Base-by-base conservation (phyloP, 331 rosid genomes). In the Rhamnella rubrinervis region DNA sequence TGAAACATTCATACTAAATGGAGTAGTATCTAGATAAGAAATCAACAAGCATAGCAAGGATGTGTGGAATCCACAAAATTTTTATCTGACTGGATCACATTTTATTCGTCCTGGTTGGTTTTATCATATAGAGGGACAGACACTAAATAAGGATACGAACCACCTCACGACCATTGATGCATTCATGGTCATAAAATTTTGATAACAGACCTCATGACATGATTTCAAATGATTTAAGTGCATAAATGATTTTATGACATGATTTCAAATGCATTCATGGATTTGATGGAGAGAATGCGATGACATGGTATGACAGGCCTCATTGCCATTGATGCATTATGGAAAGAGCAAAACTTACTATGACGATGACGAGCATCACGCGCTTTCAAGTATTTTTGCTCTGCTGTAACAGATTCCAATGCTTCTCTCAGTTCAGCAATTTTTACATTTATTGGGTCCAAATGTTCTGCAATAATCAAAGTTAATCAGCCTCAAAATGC, bases 361-460 rank as follows among this genome's bases (percentile, higher is more conserved):
- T 63, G 97, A 19, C 99, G 96, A 64, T 95, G 99, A 23, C 99
- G 89, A 62, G 85, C 15, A 85, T 95, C 96, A 55, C 97, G 99
- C 41, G 99, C 99, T 83, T 69, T 89, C 84, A 95, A 82, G 83
- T 87, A 95, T 78, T 87, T 95, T 76, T 95, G 99, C 80, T 91
- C 97, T 5, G 97, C 83, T 39, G 96, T 89, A 72, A 91, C 97
- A 10, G 99, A 89, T 59, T 89, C 99, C 79, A 91, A 73, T 65
- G 99, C 97, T 75, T 95, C 97, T 81, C 93, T 87, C 51, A 95
- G 89, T 89, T 95, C 99, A 26, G 99, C 97, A 84, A 95, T 95
- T 81, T 95, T 91, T 37, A 95, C 97, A 85, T 95, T 95, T 19
- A 95, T 78, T 49, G 97, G 99, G 91, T 95, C 93, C 85, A 95